These are phyloP conservation scores for Ophiognomonia clavigignenti-juglandacearum DNA, from an alignment of 2,329 filamentous ascomycete genomes.

Conservation along the genomic window DNA sequence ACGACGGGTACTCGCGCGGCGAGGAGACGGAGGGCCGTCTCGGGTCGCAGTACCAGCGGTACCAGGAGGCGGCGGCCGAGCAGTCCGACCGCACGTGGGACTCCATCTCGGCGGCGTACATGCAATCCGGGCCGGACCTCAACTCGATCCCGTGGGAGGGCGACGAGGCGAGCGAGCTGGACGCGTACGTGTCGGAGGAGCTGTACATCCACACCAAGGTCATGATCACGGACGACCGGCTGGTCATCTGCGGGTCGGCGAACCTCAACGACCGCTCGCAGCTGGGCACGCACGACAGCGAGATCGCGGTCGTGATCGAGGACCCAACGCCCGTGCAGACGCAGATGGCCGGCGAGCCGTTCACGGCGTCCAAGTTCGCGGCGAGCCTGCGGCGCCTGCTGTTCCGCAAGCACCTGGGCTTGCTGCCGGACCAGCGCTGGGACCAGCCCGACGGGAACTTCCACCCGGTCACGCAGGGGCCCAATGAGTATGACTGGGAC, in stretches of 20 bases:
- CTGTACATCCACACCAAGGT: slow-evolving; percentile 93
- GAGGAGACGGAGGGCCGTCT: slow-evolving; percentile 25
- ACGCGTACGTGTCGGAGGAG: slow-evolving; percentile 92
- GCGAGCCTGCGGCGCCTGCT: slow-evolving; percentile 77
- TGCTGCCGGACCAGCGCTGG: slow-evolving; percentile 69
- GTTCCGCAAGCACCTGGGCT: slow-evolving; percentile 86
- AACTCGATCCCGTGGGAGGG: slow-evolving; percentile 66
- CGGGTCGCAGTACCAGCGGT: slow-evolving; percentile 56
- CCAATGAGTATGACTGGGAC: slow-evolving; percentile 71
- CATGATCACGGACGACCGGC: slow-evolving; percentile 79
- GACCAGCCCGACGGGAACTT: slow-evolving; percentile 69
- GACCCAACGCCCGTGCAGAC: slow-evolving; percentile 67
- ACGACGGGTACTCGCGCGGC: slow-evolving; percentile 32
- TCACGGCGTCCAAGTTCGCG: slow-evolving; percentile 69
- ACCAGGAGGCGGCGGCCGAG: slow-evolving; percentile 64
- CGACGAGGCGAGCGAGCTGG: slow-evolving; percentile 69
- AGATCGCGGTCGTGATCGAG: slow-evolving; percentile 85
- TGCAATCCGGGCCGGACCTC: slow-evolving; percentile 71
- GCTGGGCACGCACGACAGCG: slow-evolving; percentile 86
- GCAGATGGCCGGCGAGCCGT: slow-evolving; percentile 68
- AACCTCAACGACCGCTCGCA: slow-evolving; percentile 93
- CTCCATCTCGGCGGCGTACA: slow-evolving; percentile 74
- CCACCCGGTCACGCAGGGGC: slow-evolving; percentile 63
- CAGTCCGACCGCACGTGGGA: slow-evolving; percentile 61
- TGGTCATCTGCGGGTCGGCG: slow-evolving; percentile 79